Evolutionary conservation across 805 yeast species (phyloP).

Genomic region (Debaryomyces castellii): DNA sequence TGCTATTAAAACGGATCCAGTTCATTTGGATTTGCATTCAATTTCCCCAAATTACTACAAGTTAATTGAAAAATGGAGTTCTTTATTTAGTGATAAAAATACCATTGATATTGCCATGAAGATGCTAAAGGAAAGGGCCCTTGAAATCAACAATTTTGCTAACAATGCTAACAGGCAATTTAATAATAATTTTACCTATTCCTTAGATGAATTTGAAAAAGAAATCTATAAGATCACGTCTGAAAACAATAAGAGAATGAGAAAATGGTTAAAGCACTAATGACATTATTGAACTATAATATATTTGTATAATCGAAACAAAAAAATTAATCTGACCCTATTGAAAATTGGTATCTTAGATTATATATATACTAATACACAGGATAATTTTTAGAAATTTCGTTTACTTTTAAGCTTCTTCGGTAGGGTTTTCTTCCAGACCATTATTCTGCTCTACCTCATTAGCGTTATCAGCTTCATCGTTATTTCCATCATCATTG

Average conservation of each 20-base stretch:
- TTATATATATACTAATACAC: background rate
- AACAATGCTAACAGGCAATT: conserved; percentile 50
- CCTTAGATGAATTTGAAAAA: conserved; percentile 78
- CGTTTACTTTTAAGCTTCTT: background rate
- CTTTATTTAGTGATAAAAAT: conserved; percentile 64
- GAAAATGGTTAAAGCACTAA: conserved; percentile 33
- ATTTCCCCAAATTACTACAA: conserved; percentile 67
- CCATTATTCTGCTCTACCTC: background rate
- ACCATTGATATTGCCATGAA: conserved; percentile 48
- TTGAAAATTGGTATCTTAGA: background rate
- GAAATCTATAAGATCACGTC: conserved; percentile 53
- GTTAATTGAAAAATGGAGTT: conserved; percentile 75
- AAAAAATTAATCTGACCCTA: background rate
- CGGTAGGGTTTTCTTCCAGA: background rate
- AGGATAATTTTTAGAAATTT: background rate
- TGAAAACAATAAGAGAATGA: conserved; percentile 42
- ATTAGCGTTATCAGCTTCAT: conserved; percentile 9
- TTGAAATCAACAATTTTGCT: conserved; percentile 72
- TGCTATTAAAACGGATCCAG: conserved; percentile 76
- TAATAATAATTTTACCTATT: conserved; percentile 52
- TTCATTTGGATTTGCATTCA: conserved; percentile 63
- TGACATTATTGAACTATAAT: background rate
- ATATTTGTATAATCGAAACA: conserved; percentile 3
- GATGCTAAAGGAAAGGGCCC: conserved; percentile 64
- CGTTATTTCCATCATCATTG: conserved; percentile 23